Percentiles rank a stretch among this genome's conserved stretches.
These are phyloP conservation scores for Lumnitzera racemosa DNA, from an alignment of 345 rosid species.

Conservation along the genomic window DNA sequence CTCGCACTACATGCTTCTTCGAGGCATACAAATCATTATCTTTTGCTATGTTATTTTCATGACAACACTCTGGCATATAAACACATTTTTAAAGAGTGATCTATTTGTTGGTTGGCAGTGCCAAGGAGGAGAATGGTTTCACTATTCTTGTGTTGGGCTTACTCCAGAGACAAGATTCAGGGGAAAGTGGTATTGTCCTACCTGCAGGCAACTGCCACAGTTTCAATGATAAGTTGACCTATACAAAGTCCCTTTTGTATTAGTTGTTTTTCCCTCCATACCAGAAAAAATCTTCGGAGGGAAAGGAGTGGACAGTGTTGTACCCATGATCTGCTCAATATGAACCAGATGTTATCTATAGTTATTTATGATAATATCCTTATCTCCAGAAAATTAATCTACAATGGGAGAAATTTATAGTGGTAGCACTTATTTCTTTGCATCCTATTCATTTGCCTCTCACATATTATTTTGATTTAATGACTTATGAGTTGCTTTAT, in stretches of 20 bases:
- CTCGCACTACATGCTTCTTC: too few species aligned
- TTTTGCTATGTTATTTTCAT: neutral
- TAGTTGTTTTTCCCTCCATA: too few species aligned
- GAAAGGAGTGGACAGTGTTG: neutral
- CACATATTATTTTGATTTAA: too few species aligned
- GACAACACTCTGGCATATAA: neutral
- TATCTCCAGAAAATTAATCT: too few species aligned
- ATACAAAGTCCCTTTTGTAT: neutral
- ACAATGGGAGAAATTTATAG: too few species aligned
- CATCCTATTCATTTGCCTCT: too few species aligned
- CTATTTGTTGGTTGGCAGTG: slow-evolving; percentile 40
- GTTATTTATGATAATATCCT: too few species aligned
- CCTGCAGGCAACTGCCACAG: slow-evolving; percentile 67
- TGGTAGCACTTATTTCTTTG: too few species aligned
- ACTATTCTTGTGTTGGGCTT: slow-evolving; percentile 91
- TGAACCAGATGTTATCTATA: too few species aligned
- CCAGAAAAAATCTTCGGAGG: neutral
- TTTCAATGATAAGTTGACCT: slow-evolving; percentile 23
- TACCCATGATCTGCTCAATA: too few species aligned
- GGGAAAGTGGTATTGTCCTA: slow-evolving; percentile 99
- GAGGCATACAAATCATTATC: too few species aligned
- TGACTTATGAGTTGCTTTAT: too few species aligned
- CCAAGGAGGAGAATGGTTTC: slow-evolving; percentile 99
- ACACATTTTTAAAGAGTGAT: slow-evolving; percentile 1
- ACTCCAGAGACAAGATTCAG: slow-evolving; percentile 95